Percentiles rank a stretch among this genome's conserved stretches.
Conservation (phyloP, 1,139 yeast species). For the Zygoascus meyerae region DNA sequence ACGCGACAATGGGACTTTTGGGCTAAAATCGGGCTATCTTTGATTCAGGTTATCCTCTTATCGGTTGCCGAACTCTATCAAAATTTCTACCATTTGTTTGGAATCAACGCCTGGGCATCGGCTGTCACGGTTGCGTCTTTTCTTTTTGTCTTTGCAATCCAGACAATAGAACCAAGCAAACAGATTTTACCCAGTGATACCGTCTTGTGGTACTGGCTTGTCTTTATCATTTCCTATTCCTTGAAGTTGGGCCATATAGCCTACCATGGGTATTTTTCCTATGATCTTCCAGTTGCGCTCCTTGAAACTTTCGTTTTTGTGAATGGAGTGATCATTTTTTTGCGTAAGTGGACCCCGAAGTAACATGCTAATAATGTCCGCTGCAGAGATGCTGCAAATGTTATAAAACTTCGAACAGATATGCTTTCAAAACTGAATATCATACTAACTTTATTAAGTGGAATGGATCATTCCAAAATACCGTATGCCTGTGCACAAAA, state of each 20-base stretch:
- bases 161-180: slow-evolving; percentile 66
- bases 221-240: slow-evolving; percentile 40
- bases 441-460: slow-evolving; percentile 8
- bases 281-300: not conserved
- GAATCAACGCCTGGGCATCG: slow-evolving; percentile 1
- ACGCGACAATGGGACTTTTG: slow-evolving; percentile 14
- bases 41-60: slow-evolving; percentile 1
- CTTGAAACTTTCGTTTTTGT: slow-evolving; percentile 9
- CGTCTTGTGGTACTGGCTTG: slow-evolving; percentile 67
- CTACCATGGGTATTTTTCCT: slow-evolving; percentile 5
- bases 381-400: no score
- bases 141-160: slow-evolving; percentile 46
- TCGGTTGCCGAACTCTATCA: not conserved
- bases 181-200: slow-evolving; percentile 57
- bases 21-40: slow-evolving; percentile 4
- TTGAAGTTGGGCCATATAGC: slow-evolving; percentile 39
- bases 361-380: no score
- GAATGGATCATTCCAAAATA: slow-evolving; percentile 19
- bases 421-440: not conserved
- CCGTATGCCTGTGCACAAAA: slow-evolving; percentile 11
- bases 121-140: slow-evolving; percentile 6
- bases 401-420: no score
- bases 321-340: slow-evolving; percentile 9
- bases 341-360: no score
- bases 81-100: slow-evolving; percentile 6